phyloP scores from a whole-genome alignment of 495 filamentous ascomycete genomes.

The Corynascus novoguineensis region DNA sequence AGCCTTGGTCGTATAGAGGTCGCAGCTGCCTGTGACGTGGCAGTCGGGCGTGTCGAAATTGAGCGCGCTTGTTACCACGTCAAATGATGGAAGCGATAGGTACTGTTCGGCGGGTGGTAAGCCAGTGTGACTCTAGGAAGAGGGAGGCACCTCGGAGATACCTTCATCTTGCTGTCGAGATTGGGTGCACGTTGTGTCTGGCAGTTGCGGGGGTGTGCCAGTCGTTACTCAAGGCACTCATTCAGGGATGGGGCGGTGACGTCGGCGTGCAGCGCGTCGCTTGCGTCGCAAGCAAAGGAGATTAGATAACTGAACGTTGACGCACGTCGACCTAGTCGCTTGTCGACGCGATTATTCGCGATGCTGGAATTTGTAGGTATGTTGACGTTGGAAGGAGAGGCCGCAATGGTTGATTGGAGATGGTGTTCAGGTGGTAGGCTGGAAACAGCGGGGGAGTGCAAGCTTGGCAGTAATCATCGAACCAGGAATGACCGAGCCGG shows the following conservation, averaged over 20 bases:
- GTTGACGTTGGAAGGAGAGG: not conserved
- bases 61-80: conserved; percentile 79
- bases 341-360: not conserved
- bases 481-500: not conserved
- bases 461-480: conserved; percentile 1
- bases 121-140: not conserved
- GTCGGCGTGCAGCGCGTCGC: conserved; percentile 1
- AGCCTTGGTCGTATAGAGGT: conserved; percentile 95
- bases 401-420: not conserved
- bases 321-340: not conserved
- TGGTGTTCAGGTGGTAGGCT: not conserved
- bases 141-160: conserved; percentile 1
- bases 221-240: too few relatives aligned
- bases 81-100: conserved; percentile 81
- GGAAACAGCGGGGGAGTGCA: conserved; percentile 12
- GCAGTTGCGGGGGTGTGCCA: not conserved
- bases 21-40: conserved; percentile 83
- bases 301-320: not conserved
- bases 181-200: not conserved
- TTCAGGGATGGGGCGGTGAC: conserved; percentile 1
- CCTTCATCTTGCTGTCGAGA: conserved; percentile 36
- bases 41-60: conserved; percentile 92
- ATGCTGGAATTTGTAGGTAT: not conserved
- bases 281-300: not conserved
- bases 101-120: conserved; percentile 54